phyloP scores from a whole-genome alignment of 2,329 filamentous ascomycete species.

The Alternaria gaisen region DNA sequence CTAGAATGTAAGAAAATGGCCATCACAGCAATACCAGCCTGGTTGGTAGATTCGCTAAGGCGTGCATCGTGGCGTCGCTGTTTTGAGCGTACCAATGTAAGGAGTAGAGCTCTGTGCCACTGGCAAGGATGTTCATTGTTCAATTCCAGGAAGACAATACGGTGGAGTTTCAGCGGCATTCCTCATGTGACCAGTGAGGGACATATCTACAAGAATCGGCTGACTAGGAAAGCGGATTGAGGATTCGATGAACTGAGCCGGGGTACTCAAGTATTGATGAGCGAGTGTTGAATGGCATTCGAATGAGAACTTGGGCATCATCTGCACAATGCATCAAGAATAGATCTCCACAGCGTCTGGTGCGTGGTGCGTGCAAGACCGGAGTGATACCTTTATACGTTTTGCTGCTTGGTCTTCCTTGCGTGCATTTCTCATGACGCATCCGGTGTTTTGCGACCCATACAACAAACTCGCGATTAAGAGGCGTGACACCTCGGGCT shows the following conservation, averaged over 20 bases:
- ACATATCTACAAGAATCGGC: not conserved
- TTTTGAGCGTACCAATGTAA: not conserved
- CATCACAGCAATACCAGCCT: too few species aligned
- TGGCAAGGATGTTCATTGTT: not conserved
- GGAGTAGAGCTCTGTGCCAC: not conserved
- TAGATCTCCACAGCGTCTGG: not conserved
- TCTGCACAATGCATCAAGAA: not conserved
- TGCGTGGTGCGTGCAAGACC: not conserved
- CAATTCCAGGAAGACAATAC: not conserved
- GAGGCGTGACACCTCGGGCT: not conserved
- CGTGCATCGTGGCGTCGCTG: not conserved
- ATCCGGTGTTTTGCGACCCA: constrained; percentile 3
- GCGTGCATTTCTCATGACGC: not conserved
- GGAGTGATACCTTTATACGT: not conserved
- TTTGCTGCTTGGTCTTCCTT: not conserved
- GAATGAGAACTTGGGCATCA: not conserved
- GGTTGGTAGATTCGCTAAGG: not conserved
- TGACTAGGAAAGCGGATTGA: not conserved
- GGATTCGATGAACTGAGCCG: not conserved
- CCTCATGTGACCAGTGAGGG: not conserved
- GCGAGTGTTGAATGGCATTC: not conserved
- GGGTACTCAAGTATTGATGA: not conserved
- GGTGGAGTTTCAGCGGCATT: not conserved
- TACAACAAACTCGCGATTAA: not conserved
- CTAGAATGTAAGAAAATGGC: too few species aligned